Base-by-base conservation (phyloP, 2,329 filamentous ascomycete genomes). In the Decorospora gaudefroyi region DNA sequence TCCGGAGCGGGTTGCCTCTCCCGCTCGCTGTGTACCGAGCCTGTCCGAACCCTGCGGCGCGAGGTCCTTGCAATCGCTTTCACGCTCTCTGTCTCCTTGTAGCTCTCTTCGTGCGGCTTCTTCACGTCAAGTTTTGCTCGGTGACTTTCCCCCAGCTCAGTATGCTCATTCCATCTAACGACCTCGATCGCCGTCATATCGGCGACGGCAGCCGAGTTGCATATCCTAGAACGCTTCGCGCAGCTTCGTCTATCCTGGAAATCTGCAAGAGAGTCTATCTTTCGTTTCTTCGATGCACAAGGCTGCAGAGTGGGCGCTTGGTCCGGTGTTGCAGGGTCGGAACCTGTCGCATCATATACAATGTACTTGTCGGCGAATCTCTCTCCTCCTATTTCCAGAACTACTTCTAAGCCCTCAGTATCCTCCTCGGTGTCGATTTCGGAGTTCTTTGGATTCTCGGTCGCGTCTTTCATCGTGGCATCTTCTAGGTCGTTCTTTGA, bases 361-460 rank as follows among this genome's bases (percentile, higher is more conserved):
- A 38, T 21, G 1, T 28, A 38, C 15, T 22, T 6, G 3, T 29
- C 35, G 10, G 35, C 35, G 7, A 38, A 36, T 7, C 22, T 36
- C 15, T 27, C 22, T 8, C 15, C 34, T 2, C 34, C 34, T 12
- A 36, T 12, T 6, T 10, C 15, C 16, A 36, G 7, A 1, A 18
- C 22, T n/a, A n/a, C n/a, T n/a, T n/a, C n/a, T n/a, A n/a, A n/a
- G n/a, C n/a, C n/a, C n/a, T n/a, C n/a, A n/a, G 34, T 36, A 7
- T 10, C 16, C 8, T 19, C 34, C 3, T 13, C 19, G 12, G 11
- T 11, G 12, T 2, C 11, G 3, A 26, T n/a, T 6, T 17, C 15
- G 7, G 4, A 3, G n/a, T n/a, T n/a, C n/a, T n/a, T n/a, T 3
- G 1, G 2, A 2, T 9, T n/a, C n/a, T 13, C 0, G 9, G 4